phyloP scores from a whole-genome alignment of 441 rosid genomes.

The Isatis lusitanica region DNA sequence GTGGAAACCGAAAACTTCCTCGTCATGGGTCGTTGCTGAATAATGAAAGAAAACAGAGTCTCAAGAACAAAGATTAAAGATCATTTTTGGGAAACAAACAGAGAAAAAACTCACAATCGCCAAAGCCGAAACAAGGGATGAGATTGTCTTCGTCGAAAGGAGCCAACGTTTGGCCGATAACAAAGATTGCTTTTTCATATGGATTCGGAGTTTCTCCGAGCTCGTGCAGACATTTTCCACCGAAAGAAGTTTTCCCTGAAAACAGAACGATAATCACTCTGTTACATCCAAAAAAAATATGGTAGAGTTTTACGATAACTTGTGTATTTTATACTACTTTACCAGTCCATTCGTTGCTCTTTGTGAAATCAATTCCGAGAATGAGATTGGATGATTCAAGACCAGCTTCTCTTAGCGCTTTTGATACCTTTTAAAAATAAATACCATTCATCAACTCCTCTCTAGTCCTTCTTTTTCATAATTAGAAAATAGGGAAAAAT shows the following conservation, averaged over 20 bases:
- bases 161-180: constrained; percentile 80
- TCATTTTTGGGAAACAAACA: neutral
- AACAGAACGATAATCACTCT: neutral
- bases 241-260: constrained; percentile 53
- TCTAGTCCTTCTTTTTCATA: neutral
- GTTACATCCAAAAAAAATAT: neutral
- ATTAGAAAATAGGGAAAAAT: neutral
- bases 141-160: constrained; percentile 89
- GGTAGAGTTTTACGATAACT: neutral
- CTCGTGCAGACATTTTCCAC: constrained; percentile 67
- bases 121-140: constrained; percentile 88
- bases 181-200: constrained; percentile 74
- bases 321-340: neutral
- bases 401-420: constrained; percentile 70
- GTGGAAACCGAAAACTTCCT: constrained; percentile 74
- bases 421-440: constrained; percentile 51
- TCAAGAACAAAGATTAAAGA: neutral
- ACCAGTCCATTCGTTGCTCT: constrained; percentile 98
- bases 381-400: constrained; percentile 92
- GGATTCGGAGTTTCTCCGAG: constrained; percentile 63
- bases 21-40: constrained; percentile 77
- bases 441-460: neutral
- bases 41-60: neutral
- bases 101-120: constrained; percentile 41
- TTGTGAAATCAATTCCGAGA: constrained; percentile 86